phyloP scores from a whole-genome alignment of 495 filamentous ascomycete species.

The Penicillium fimorum region DNA sequence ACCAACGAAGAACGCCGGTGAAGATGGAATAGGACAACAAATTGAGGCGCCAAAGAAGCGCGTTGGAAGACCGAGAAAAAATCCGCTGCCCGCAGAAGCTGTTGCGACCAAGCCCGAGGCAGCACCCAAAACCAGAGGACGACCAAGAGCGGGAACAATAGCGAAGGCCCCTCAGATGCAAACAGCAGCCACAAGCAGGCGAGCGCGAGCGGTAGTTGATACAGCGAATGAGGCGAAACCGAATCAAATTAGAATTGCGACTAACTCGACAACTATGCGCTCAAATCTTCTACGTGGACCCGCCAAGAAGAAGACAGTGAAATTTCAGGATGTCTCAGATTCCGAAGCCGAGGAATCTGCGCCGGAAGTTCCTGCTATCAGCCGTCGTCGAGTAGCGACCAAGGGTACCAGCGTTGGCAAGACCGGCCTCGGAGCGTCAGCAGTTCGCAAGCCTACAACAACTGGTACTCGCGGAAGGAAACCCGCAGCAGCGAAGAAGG shows the following conservation, averaged over 20 bases:
- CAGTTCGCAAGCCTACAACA: constrained; percentile 44
- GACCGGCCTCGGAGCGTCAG: constrained; percentile 47
- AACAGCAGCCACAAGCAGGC: constrained; percentile 23
- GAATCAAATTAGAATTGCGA: constrained; percentile 29
- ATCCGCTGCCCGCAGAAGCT: constrained; percentile 10
- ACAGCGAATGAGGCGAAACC: constrained; percentile 21
- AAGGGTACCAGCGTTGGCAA: constrained; percentile 13
- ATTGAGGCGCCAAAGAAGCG: constrained; percentile 38
- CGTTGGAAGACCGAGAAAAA: constrained; percentile 35
- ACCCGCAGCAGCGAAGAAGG: constrained; percentile 35
- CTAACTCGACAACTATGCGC: constrained; percentile 32
- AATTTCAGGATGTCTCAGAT: constrained; percentile 46
- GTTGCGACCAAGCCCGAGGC: constrained; percentile 17
- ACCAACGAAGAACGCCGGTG: constrained; percentile 19
- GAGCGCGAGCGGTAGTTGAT: constrained; percentile 23
- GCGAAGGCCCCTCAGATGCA: constrained; percentile 13
- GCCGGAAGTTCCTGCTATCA: constrained; percentile 22
- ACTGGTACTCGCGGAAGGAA: constrained; percentile 38
- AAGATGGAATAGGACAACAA: constrained; percentile 26
- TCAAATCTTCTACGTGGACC: constrained; percentile 42
- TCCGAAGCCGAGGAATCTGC: constrained; percentile 40
- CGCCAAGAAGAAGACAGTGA: constrained; percentile 54
- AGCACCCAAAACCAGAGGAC: constrained; percentile 33
- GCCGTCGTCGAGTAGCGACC: constrained; percentile 23
- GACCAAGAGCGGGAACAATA: constrained; percentile 34